Conservation (phyloP, 805 yeast species). For the Kuraishia borneana region DNA sequence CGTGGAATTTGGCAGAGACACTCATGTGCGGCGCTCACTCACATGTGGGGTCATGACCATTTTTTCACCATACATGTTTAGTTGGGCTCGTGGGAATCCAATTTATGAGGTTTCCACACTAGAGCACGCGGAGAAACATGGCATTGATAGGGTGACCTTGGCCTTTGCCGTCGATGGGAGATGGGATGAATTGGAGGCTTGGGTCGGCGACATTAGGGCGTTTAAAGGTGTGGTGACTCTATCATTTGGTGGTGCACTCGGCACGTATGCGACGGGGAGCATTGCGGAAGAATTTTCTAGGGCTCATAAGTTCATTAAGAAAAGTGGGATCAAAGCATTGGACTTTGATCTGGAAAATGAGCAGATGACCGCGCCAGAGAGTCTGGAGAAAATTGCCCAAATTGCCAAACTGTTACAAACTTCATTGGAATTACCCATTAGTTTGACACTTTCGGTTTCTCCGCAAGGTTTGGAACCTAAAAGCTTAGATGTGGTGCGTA, state of each 20-base stretch:
- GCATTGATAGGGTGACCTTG: conserved; percentile 11
- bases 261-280: conserved; percentile 12
- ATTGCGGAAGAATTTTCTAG: conserved; percentile 8
- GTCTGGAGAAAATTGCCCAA: conserved; percentile 6
- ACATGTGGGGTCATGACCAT: conserved; percentile 9
- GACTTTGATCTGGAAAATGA: conserved; percentile 21
- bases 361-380: conserved; percentile 5
- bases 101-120: conserved; percentile 9
- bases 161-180: conserved; percentile 15
- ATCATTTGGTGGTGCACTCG: conserved; percentile 20
- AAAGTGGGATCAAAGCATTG: conserved; percentile 9
- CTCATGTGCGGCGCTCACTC: neutral
- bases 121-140: conserved; percentile 6
- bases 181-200: conserved; percentile 13
- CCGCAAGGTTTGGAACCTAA: conserved; percentile 10
- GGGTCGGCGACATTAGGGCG: conserved; percentile 12
- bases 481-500: conserved; percentile 8
- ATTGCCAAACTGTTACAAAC: conserved; percentile 5
- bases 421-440: conserved; percentile 6
- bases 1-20: neutral
- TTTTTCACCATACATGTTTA: conserved; percentile 18
- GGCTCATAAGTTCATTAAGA: conserved; percentile 7
- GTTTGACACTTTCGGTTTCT: conserved; percentile 18
- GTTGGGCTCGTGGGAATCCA: conserved; percentile 14
- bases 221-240: conserved; percentile 12